Conservation (phyloP, 257 asterid genomes). For the Oldenlandia corymbosa region DNA sequence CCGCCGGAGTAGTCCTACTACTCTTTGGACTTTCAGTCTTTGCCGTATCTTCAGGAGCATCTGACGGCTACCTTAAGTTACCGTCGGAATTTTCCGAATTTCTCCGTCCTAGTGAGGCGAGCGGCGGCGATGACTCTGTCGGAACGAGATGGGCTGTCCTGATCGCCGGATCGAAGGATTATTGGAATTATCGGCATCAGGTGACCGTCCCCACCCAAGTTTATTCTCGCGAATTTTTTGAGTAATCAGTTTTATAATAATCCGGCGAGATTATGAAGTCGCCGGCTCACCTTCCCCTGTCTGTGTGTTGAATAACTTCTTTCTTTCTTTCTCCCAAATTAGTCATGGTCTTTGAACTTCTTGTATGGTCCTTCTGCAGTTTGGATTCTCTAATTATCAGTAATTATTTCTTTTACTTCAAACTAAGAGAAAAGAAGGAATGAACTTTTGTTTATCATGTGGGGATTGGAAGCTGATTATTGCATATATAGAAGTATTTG, state of each 20-base stretch:
- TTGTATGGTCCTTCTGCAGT: neutral
- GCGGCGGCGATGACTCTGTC: constrained; percentile 44
- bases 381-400: neutral
- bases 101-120: constrained; percentile 26
- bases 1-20: constrained; percentile 33
- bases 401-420: too few species aligned
- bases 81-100: constrained; percentile 59
- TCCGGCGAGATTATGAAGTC: neutral
- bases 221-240: constrained; percentile 3
- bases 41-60: constrained; percentile 43
- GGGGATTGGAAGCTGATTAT: neutral
- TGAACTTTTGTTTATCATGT: neutral
- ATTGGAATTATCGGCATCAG: constrained; percentile 98
- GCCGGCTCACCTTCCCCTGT: neutral
- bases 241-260: too few species aligned
- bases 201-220: constrained; percentile 27
- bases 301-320: too few species aligned
- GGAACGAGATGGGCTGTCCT: constrained; percentile 98
- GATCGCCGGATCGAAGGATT: constrained; percentile 85
- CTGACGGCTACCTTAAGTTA: constrained; percentile 43
- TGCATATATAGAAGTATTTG: neutral
- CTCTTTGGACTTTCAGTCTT: constrained; percentile 44
- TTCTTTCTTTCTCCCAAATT: too few species aligned
- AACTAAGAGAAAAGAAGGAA: neutral
- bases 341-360: neutral